Evolutionary conservation across 306 rosid species (phyloP).

Genomic region (Ziziphus jujuba): DNA sequence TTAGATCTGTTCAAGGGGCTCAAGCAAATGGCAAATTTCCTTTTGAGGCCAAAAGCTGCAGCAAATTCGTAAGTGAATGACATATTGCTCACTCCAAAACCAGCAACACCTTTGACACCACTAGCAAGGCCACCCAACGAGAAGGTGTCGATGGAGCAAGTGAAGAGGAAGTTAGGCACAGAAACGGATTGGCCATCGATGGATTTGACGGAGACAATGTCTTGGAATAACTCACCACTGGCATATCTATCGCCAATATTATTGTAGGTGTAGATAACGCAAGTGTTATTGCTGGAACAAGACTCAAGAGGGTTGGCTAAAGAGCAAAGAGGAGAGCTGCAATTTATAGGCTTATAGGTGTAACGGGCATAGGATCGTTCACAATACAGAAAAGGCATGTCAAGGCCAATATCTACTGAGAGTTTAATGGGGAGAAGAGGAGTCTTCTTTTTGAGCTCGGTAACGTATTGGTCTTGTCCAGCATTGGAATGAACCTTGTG

Average conservation of each 20-base stretch:
- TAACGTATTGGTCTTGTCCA: slow-evolving; percentile 43
- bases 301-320: too few species aligned
- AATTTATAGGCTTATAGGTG: slow-evolving; percentile 39
- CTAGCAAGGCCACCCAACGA: slow-evolving; percentile 35
- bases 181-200: slow-evolving; percentile 32
- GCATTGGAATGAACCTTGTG: too few species aligned
- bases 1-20: slow-evolving; percentile 17
- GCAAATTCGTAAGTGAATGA: slow-evolving; percentile 50
- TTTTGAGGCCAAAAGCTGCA: slow-evolving; percentile 30
- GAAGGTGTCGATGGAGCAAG: slow-evolving; percentile 25
- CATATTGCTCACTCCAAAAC: slow-evolving; percentile 45
- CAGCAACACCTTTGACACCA: slow-evolving; percentile 60
- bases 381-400: slow-evolving; percentile 56
- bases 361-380: slow-evolving; percentile 47
- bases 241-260: slow-evolving; percentile 24
- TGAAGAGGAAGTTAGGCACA: slow-evolving; percentile 40
- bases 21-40: slow-evolving; percentile 60
- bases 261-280: slow-evolving; percentile 36
- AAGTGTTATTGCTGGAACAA: slow-evolving; percentile 30
- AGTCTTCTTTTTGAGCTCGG: slow-evolving; percentile 49
- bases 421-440: slow-evolving; percentile 60
- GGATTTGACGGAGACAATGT: slow-evolving; percentile 43
- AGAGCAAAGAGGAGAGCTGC: slow-evolving; percentile 51
- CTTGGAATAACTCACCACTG: slow-evolving; percentile 34
- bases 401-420: slow-evolving; percentile 59